These are phyloP conservation scores for Pulveroboletus sp. DNA, from an alignment of 768 basidiomycete species.

Conservation along the genomic window DNA sequence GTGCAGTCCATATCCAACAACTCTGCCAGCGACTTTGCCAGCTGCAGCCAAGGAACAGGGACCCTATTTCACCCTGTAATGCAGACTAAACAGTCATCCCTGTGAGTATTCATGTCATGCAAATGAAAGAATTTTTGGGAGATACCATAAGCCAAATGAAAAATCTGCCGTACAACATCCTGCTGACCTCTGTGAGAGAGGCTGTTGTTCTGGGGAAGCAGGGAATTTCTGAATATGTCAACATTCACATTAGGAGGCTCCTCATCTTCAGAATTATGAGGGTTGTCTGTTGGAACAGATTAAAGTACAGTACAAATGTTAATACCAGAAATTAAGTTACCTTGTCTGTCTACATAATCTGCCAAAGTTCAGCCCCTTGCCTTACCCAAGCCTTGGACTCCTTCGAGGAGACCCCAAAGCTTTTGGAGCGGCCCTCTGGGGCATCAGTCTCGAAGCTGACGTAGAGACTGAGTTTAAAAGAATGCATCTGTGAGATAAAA, in stretches of 20 bases:
- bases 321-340: too few species aligned
- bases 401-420: background rate
- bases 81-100: background rate
- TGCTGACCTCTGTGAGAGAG: too few species aligned
- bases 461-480: too few species aligned
- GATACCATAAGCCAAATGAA: background rate
- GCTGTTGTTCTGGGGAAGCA: background rate
- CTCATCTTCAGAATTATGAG: too few species aligned
- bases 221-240: background rate
- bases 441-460: too few species aligned
- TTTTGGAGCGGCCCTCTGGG: background rate
- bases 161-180: background rate
- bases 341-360: background rate
- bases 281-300: too few species aligned
- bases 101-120: too few species aligned
- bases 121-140: too few species aligned
- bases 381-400: background rate
- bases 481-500: too few species aligned
- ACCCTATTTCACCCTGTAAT: background rate
- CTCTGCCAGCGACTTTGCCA: background rate
- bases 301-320: too few species aligned
- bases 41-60: background rate
- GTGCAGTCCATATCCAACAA: background rate
- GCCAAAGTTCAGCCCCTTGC: background rate
- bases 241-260: background rate